Evolutionary conservation across 1,284 basidiomycete genomes (phyloP).

Genomic region (Ganoderma multipileum): DNA sequence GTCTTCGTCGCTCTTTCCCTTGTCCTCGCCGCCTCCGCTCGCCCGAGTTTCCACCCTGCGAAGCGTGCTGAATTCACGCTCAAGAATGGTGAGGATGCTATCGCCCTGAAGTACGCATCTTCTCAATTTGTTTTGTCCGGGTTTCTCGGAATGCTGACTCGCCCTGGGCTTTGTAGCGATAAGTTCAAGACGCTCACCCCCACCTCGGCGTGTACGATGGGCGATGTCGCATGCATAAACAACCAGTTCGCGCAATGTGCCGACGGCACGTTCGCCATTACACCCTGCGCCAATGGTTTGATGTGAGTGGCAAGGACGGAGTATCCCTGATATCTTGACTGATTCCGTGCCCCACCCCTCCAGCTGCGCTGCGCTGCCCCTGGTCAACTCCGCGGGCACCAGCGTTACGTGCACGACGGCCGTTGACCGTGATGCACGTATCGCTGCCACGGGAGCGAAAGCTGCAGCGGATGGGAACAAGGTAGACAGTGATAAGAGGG

Average conservation of each 20-base stretch:
- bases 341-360: neutral
- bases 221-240: conserved; percentile 46
- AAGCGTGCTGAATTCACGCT: conserved; percentile 45
- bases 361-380: conserved; percentile 62
- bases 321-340: conserved; percentile 7
- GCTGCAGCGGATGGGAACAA: conserved; percentile 11
- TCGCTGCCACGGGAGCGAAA: conserved; percentile 57
- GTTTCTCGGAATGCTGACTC: neutral
- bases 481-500: neutral
- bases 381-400: conserved; percentile 63
- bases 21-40: conserved; percentile 47
- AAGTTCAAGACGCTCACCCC: conserved; percentile 51
- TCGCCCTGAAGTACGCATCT: conserved; percentile 55
- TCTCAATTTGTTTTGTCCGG: neutral
- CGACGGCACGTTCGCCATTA: conserved; percentile 48
- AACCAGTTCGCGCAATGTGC: conserved; percentile 51
- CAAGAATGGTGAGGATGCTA: conserved; percentile 61
- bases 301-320: conserved; percentile 25
- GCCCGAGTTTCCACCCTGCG: conserved; percentile 41
- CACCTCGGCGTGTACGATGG: conserved; percentile 48
- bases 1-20: conserved; percentile 35
- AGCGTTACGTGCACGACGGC: conserved; percentile 60
- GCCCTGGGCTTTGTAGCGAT: conserved; percentile 42
- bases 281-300: conserved; percentile 47
- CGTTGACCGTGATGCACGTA: conserved; percentile 57